Conservation (phyloP, 2,329 filamentous ascomycete genomes). For the Talaromyces pinophilus region DNA sequence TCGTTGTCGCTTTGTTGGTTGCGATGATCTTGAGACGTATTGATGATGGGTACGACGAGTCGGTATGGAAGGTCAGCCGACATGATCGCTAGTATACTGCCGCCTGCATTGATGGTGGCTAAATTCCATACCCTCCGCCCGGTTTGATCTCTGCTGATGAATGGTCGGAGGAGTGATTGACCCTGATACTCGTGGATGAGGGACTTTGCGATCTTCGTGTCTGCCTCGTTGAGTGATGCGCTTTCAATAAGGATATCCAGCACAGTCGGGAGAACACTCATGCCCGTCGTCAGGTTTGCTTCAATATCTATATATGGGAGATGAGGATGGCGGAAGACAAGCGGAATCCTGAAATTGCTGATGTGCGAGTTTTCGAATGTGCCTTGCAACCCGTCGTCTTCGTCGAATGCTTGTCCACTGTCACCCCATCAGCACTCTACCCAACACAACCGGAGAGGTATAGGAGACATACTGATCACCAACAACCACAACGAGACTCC, state of each 20-base stretch:
- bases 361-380: constrained; percentile 51
- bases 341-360: constrained; percentile 49
- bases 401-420: constrained; percentile 47
- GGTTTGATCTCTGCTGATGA: constrained; percentile 29
- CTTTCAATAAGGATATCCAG: constrained; percentile 49
- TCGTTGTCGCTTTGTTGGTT: not conserved
- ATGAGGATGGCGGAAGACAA: constrained; percentile 49
- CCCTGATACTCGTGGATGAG: constrained; percentile 50
- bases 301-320: constrained; percentile 47
- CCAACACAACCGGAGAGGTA: not conserved
- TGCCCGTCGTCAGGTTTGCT: constrained; percentile 43
- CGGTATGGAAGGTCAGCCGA: constrained; percentile 71
- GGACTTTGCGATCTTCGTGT: constrained; percentile 39
- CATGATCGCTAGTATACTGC: constrained; percentile 62
- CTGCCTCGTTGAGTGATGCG: constrained; percentile 40
- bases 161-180: constrained; percentile 49
- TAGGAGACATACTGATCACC: constrained; percentile 42
- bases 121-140: constrained; percentile 38
- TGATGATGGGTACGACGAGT: constrained; percentile 66
- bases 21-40: not conserved
- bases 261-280: constrained; percentile 50
- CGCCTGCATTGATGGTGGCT: constrained; percentile 38
- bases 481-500: constrained; percentile 51
- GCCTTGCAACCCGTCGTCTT: constrained; percentile 44
- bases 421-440: not conserved